phyloP scores from a whole-genome alignment of 305 asterid genomes.

The Withania somnifera region DNA sequence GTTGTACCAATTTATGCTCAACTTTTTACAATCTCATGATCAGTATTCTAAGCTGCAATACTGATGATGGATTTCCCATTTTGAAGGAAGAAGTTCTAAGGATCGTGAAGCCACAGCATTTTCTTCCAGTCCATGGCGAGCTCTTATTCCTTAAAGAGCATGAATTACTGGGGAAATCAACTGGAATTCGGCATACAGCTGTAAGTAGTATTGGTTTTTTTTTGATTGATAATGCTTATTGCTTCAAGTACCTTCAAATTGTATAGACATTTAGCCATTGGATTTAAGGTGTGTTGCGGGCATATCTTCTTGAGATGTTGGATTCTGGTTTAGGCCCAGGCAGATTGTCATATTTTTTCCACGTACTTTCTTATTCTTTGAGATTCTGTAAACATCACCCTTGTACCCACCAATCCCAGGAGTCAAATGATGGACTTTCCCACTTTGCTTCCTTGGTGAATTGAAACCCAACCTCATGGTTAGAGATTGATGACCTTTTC shows the following conservation, averaged over 20 bases:
- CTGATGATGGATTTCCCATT: conserved; percentile 11
- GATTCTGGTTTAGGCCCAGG: conserved; percentile 37
- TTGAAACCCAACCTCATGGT: not conserved
- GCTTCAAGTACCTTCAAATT: not conserved
- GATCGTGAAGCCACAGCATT: conserved; percentile 98
- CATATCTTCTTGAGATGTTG: not conserved
- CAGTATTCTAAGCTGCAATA: not conserved
- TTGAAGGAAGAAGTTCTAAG: conserved; percentile 87
- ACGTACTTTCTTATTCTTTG: not conserved
- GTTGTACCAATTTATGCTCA: not conserved
- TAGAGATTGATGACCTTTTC: not conserved
- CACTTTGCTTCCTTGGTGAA: not conserved
- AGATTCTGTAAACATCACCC: not conserved
- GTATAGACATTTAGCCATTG: not conserved
- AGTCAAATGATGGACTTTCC: not conserved
- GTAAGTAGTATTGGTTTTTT: conserved; percentile 39
- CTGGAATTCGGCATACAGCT: conserved; percentile 87
- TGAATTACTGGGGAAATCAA: conserved; percentile 84
- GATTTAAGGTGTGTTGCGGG: not conserved
- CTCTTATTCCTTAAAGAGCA: conserved; percentile 97
- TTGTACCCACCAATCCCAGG: not conserved
- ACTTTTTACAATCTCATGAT: not conserved
- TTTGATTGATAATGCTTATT: not conserved
- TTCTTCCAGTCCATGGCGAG: conserved; percentile 98
- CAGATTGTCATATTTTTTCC: not conserved